phyloP scores from a whole-genome alignment of 176 grass and related monocot genomes.

The Secale cereale region DNA sequence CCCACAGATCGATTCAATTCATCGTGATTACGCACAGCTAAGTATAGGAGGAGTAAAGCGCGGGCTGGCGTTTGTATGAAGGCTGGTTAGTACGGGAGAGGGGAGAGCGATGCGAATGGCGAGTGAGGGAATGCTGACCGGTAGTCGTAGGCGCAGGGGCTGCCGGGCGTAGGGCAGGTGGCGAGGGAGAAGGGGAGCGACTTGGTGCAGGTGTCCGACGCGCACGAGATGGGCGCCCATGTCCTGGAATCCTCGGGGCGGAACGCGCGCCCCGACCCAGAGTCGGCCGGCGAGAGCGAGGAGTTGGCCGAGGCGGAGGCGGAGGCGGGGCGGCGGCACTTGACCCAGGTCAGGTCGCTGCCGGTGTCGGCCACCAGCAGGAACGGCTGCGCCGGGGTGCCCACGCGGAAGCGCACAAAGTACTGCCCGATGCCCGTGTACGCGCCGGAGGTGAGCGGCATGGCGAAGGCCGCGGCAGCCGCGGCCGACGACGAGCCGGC shows the following conservation, averaged over 20 bases:
- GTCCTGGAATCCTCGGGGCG: slow-evolving; percentile 35
- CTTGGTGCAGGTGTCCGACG: slow-evolving; percentile 54
- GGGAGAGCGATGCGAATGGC: neutral
- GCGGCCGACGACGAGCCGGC: neutral
- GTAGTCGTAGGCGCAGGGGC: slow-evolving; percentile 73
- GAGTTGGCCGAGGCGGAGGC: neutral
- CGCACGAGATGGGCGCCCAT: slow-evolving; percentile 56
- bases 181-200: slow-evolving; percentile 65
- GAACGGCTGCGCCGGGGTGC: slow-evolving; percentile 82
- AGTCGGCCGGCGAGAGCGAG: neutral
- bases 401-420: slow-evolving; percentile 81
- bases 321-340: slow-evolving; percentile 36
- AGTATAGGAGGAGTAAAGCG: slow-evolving; percentile 3
- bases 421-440: slow-evolving; percentile 80
- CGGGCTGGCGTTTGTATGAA: slow-evolving; percentile 1
- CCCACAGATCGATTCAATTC: slow-evolving; percentile 14
- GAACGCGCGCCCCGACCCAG: slow-evolving; percentile 32
- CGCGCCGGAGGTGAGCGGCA: slow-evolving; percentile 75
- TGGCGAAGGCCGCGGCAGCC: slow-evolving; percentile 39
- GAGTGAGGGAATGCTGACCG: slow-evolving; percentile 32
- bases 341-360: slow-evolving; percentile 98
- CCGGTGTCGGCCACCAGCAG: slow-evolving; percentile 85
- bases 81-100: neutral
- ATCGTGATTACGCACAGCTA: neutral
- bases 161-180: slow-evolving; percentile 48